A percentile compares a stretch with the other conserved stretches of the same genome.
These are phyloP conservation scores for Tulasnella sp. DNA, from an alignment of 768 basidiomycete genomes.

Conservation along the genomic window DNA sequence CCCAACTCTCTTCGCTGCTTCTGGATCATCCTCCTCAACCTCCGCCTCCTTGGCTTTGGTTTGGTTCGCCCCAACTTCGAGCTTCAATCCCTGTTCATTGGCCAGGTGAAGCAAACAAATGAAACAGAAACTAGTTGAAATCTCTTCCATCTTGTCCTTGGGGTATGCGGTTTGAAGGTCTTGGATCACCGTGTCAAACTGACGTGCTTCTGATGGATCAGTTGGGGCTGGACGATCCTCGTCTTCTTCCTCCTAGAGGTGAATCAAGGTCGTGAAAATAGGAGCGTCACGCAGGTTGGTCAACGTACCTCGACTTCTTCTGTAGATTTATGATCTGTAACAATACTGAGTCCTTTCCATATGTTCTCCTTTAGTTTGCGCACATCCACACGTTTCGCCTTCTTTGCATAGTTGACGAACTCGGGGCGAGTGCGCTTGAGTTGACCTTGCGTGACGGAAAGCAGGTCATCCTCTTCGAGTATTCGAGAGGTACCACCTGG, in stretches of 20 bases:
- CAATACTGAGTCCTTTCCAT: constrained; percentile 83
- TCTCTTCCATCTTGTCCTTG: constrained; percentile 88
- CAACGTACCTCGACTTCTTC: constrained; percentile 33
- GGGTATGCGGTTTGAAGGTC: constrained; percentile 76
- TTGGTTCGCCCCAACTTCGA: constrained; percentile 31
- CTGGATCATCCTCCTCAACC: constrained; percentile 19
- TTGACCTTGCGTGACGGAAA: constrained; percentile 65
- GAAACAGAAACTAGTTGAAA: constrained; percentile 98
- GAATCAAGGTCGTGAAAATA: constrained; percentile 1
- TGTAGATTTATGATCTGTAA: constrained; percentile 30
- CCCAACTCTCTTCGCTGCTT: constrained; percentile 16
- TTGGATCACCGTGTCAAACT: constrained; percentile 70
- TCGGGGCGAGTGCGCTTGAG: constrained; percentile 74
- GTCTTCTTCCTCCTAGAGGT: constrained; percentile 16
- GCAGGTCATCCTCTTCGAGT: constrained; percentile 71
- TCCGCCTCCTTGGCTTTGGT: constrained; percentile 19
- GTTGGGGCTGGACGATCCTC: constrained; percentile 35
- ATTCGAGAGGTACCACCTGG: constrained; percentile 26
- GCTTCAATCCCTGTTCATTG: constrained; percentile 87
- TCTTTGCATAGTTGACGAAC: constrained; percentile 84
- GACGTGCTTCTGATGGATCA: constrained; percentile 50
- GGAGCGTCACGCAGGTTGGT: neutral
- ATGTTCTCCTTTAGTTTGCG: constrained; percentile 95
- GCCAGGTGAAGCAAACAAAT: constrained; percentile 94
- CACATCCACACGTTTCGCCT: constrained; percentile 93